Conservation (phyloP, 495 filamentous ascomycete genomes). For the Letharia columbiana region DNA sequence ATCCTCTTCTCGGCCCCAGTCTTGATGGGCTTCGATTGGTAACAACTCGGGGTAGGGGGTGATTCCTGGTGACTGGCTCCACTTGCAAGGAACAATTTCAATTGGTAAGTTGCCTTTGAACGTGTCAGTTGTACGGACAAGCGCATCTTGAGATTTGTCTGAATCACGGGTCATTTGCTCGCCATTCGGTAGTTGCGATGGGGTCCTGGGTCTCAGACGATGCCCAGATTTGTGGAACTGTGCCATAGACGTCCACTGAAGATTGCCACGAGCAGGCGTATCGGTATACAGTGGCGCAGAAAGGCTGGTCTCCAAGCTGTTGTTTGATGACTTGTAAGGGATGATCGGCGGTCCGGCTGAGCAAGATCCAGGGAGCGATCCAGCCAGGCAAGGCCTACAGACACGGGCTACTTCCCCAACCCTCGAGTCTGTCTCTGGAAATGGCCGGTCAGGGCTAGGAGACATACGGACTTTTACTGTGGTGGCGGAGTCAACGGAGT, state of each 20-base stretch:
- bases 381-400: no score
- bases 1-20: neutral
- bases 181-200: neutral
- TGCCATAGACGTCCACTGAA: slow-evolving; percentile 4
- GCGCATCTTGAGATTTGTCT: neutral
- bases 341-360: neutral
- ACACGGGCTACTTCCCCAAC: neutral
- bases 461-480: neutral
- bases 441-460: neutral
- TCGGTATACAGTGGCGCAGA: neutral
- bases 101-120: neutral
- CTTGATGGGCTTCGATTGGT: neutral
- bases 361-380: neutral
- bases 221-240: neutral
- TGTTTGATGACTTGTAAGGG: neutral
- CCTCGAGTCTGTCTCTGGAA: neutral
- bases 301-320: neutral
- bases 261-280: neutral
- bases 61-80: neutral
- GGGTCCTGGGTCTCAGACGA: neutral
- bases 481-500: neutral
- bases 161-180: neutral
- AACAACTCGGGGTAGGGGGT: neutral
- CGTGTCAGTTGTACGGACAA: neutral
- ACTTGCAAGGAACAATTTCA: neutral